Evolutionary conservation across 2,329 filamentous ascomycete species (phyloP).

Genomic region (Microcera coccophila): DNA sequence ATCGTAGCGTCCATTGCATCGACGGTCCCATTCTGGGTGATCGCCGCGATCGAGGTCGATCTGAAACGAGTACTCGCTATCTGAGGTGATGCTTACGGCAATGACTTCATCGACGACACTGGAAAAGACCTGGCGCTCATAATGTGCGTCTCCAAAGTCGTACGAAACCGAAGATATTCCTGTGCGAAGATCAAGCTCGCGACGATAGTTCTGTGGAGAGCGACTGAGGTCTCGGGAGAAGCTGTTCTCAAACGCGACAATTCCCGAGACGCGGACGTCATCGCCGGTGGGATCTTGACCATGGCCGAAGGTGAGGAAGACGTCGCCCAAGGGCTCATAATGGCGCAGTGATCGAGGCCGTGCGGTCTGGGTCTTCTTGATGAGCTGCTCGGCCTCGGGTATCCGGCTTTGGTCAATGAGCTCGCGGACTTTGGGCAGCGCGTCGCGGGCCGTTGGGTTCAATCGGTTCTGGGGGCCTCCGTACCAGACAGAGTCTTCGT

Average conservation of each 20-base stretch:
- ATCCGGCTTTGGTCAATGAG: not conserved
- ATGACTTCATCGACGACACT: not conserved
- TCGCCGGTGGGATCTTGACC: not conserved
- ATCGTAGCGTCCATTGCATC: not conserved
- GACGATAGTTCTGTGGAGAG: not conserved
- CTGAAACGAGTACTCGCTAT: not conserved
- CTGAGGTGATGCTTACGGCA: not conserved
- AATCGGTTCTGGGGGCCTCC: slow-evolving; percentile 27
- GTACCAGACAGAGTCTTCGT: slow-evolving; percentile 48
- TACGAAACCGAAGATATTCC: not conserved
- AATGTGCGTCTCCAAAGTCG: not conserved
- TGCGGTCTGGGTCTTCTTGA: slow-evolving; percentile 21
- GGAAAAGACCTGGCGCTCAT: not conserved
- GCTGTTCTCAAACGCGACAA: not conserved
- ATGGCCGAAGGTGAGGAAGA: not conserved
- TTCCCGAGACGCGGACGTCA: not conserved
- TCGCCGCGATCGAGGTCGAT: not conserved
- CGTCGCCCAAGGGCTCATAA: slow-evolving; percentile 29
- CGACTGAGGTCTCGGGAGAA: not conserved
- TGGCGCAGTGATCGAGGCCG: slow-evolving; percentile 25
- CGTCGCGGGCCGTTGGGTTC: not conserved
- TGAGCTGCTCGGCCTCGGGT: slow-evolving; percentile 18
- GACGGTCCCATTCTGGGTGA: not conserved
- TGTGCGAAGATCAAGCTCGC: not conserved
- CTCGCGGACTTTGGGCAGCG: not conserved